Conservation (phyloP, 139 green algal species). For the Micromonas commoda region DNA sequence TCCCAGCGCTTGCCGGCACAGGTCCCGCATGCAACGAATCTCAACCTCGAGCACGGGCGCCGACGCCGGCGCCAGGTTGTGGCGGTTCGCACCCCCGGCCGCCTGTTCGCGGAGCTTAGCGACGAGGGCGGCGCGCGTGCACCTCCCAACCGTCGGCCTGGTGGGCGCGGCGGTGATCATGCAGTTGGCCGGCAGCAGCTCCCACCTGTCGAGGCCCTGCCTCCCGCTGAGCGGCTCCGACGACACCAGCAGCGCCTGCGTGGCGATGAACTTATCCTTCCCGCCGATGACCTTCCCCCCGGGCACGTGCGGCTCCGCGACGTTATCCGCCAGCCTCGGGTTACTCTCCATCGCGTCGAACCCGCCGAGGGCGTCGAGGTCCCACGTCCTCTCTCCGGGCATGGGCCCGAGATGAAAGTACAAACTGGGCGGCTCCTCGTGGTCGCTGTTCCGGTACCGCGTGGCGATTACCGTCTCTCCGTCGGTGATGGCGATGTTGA, state of each 20-base stretch:
- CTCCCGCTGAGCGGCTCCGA: background rate
- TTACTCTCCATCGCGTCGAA: background rate
- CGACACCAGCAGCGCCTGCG: slow-evolving; percentile 22
- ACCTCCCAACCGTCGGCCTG: slow-evolving; percentile 1
- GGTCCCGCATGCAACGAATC: background rate
- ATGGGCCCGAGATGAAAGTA: slow-evolving; percentile 23
- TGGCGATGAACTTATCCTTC: slow-evolving; percentile 12
- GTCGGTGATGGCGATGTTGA: slow-evolving; percentile 26
- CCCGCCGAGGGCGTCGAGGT: background rate
- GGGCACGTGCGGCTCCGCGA: background rate
- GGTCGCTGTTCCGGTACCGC: slow-evolving; percentile 17
- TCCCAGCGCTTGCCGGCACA: no score
- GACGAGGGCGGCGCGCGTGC: background rate
- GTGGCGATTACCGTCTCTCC: slow-evolving; percentile 22
- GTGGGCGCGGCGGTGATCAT: slow-evolving; percentile 2
- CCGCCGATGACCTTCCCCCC: background rate
- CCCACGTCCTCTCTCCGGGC: slow-evolving; percentile 17
- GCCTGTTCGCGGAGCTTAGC: background rate
- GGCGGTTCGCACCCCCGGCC: background rate
- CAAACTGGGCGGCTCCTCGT: slow-evolving; percentile 19
- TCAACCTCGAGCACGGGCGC: background rate
- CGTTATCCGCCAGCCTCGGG: background rate
- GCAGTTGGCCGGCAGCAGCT: slow-evolving; percentile 9
- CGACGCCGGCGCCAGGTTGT: background rate
- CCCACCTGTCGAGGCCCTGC: background rate